A percentile compares a stretch with the other conserved stretches of the same genome.
These are phyloP conservation scores for Rhytidiadelphus loreus DNA, from an alignment of 225 moss, liverwort and hornwort genomes.

Conservation along the genomic window DNA sequence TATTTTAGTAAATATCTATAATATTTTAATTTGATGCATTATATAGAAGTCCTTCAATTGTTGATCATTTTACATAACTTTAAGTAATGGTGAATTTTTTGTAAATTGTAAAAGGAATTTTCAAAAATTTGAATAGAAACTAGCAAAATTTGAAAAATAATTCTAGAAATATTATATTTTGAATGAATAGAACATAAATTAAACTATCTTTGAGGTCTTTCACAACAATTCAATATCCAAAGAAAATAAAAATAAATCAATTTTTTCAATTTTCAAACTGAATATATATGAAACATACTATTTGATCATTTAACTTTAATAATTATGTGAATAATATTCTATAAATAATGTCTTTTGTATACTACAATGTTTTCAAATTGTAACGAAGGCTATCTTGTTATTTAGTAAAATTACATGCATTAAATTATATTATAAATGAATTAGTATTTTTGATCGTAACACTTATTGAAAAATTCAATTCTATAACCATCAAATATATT, in stretches of 20 bases:
- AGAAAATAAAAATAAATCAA: neutral
- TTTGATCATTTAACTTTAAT: too few species aligned
- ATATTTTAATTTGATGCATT: neutral
- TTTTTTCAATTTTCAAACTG: neutral
- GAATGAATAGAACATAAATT: accelerated
- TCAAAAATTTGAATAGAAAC: neutral
- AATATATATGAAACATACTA: neutral
- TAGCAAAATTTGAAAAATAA: neutral
- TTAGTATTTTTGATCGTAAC: accelerated
- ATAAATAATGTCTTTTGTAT: too few species aligned
- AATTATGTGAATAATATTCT: neutral
- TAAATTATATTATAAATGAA: neutral
- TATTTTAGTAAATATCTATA: neutral
- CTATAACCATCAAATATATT: accelerated
- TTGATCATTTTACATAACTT: neutral
- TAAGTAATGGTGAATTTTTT: too few species aligned
- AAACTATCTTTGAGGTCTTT: neutral
- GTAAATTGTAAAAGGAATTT: neutral
- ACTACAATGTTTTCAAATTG: neutral
- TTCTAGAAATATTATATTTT: too few species aligned
- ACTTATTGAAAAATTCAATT: too few species aligned
- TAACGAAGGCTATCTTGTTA: too few species aligned
- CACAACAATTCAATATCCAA: too few species aligned
- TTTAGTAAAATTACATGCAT: too few species aligned
- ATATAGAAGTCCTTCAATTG: neutral